phyloP scores from a whole-genome alignment of 202 grass and related monocot genomes.

The Hordeum pubiflorum region DNA sequence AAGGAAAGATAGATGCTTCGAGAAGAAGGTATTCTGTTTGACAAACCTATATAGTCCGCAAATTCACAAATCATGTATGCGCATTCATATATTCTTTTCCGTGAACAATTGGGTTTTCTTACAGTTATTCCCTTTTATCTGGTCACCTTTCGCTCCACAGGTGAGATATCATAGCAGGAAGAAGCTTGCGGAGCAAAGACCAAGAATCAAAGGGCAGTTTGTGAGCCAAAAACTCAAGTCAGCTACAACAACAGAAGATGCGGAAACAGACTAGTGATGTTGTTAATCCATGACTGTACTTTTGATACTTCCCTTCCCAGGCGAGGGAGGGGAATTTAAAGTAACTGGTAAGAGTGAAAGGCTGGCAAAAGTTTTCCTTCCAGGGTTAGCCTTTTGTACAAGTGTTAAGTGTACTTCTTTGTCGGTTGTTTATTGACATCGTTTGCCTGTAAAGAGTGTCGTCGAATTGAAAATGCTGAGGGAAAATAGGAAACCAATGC shows the following conservation, averaged over 20 bases:
- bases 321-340: conserved; percentile 6
- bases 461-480: background rate
- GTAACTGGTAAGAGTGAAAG: conserved; percentile 24
- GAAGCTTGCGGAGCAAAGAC: conserved; percentile 83
- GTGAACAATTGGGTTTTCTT: background rate
- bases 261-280: conserved; percentile 38
- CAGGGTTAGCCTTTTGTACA: conserved; percentile 31
- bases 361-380: conserved; percentile 40
- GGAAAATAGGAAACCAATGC: background rate
- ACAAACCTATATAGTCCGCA: background rate
- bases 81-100: background rate
- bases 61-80: background rate
- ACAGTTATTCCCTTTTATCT: background rate
- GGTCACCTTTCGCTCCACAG: conserved; percentile 35
- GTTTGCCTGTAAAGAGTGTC: conserved; percentile 23
- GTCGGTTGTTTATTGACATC: conserved; percentile 23
- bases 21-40: conserved; percentile 69
- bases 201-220: conserved; percentile 94
- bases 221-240: conserved; percentile 64
- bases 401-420: conserved; percentile 10
- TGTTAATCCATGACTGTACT: conserved; percentile 17
- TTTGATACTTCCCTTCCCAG: conserved; percentile 22
- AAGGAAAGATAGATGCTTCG: conserved; percentile 96
- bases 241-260: conserved; percentile 35
- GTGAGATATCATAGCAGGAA: conserved; percentile 93